These are phyloP conservation scores for Gonium pectorale DNA, from an alignment of 139 green algal species.

Conservation along the genomic window DNA sequence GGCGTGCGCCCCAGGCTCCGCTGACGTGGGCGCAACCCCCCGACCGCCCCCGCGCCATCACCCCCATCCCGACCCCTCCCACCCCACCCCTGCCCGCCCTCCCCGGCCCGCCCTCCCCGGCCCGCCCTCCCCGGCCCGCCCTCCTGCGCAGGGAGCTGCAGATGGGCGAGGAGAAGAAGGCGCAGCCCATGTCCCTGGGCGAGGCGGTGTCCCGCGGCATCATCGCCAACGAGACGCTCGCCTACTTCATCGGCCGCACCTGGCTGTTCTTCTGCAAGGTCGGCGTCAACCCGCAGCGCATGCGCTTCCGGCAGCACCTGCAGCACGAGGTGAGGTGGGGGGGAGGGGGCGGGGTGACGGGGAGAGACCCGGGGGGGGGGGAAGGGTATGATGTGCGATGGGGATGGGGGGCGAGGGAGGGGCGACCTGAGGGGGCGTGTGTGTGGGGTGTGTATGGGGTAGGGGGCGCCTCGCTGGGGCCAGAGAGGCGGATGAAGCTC, in stretches of 20 bases:
- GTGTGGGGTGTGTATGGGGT: too few relatives aligned
- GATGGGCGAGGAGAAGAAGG: conserved; percentile 90
- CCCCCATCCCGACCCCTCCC: too few relatives aligned
- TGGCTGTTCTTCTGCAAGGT: conserved; percentile 92
- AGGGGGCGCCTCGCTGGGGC: too few relatives aligned
- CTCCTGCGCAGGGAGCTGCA: conserved; percentile 75
- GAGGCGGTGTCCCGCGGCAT: conserved; percentile 79
- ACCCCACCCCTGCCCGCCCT: too few relatives aligned
- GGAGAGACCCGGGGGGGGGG: not conserved
- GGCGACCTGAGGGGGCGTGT: too few relatives aligned
- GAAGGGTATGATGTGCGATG: too few relatives aligned
- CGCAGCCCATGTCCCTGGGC: conserved; percentile 83
- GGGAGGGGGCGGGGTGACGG: not conserved
- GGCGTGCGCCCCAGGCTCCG: too few relatives aligned
- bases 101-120: too few relatives aligned
- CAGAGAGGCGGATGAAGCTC: too few relatives aligned
- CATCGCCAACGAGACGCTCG: conserved; percentile 98
- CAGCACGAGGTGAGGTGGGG: conserved; percentile 88
- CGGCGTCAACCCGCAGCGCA: conserved; percentile 85
- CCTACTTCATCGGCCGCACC: conserved; percentile 99
- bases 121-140: not conserved
- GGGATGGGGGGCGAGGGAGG: too few relatives aligned
- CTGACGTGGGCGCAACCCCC: too few relatives aligned
- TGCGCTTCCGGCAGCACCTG: conserved; percentile 98
- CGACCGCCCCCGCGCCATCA: too few relatives aligned